A percentile compares a stretch with the other conserved stretches of the same genome.
Evolutionary conservation across 768 basidiomycete genomes (phyloP).

Genomic region (Leccinum longicurvipes): DNA sequence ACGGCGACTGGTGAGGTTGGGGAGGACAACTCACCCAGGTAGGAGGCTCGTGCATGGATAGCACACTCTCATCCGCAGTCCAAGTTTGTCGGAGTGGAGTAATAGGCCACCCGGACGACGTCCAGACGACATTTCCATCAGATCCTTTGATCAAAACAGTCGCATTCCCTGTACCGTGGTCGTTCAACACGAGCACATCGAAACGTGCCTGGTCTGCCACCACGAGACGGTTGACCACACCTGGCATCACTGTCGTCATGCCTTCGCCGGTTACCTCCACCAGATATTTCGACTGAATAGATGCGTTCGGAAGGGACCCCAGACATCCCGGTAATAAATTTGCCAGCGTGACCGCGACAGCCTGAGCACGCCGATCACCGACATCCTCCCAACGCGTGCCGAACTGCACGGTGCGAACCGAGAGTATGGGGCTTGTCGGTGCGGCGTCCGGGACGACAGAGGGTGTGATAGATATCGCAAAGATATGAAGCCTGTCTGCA

Average conservation of each 20-base stretch:
- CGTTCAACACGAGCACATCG: slow-evolving; percentile 45
- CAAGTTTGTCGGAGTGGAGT: slow-evolving; percentile 39
- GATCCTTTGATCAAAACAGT: slow-evolving; percentile 33
- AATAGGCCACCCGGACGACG: slow-evolving; percentile 37
- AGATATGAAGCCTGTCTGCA: slow-evolving; percentile 41
- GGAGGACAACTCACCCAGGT: slow-evolving; percentile 41
- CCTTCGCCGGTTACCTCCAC: slow-evolving; percentile 38
- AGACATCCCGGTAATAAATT: slow-evolving; percentile 43
- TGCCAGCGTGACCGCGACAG: slow-evolving; percentile 49
- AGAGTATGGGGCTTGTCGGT: slow-evolving; percentile 29
- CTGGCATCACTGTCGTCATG: slow-evolving; percentile 42
- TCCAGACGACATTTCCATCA: slow-evolving; percentile 34
- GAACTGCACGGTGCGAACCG: slow-evolving; percentile 42
- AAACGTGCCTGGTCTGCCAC: slow-evolving; percentile 49
- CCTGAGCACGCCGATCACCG: slow-evolving; percentile 39
- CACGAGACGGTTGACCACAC: slow-evolving; percentile 43
- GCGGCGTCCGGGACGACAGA: slow-evolving; percentile 26
- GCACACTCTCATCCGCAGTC: slow-evolving; percentile 34
- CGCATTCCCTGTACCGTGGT: slow-evolving; percentile 26
- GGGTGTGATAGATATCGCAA: slow-evolving; percentile 42
- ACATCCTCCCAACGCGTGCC: slow-evolving; percentile 45
- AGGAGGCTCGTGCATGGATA: slow-evolving; percentile 49
- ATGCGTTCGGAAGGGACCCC: slow-evolving; percentile 23
- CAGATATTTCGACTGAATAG: slow-evolving; percentile 32
- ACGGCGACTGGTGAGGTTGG: too few relatives aligned